Evolutionary conservation across 1,139 yeast genomes (phyloP).

Genomic region (Lodderomyces margitis): DNA sequence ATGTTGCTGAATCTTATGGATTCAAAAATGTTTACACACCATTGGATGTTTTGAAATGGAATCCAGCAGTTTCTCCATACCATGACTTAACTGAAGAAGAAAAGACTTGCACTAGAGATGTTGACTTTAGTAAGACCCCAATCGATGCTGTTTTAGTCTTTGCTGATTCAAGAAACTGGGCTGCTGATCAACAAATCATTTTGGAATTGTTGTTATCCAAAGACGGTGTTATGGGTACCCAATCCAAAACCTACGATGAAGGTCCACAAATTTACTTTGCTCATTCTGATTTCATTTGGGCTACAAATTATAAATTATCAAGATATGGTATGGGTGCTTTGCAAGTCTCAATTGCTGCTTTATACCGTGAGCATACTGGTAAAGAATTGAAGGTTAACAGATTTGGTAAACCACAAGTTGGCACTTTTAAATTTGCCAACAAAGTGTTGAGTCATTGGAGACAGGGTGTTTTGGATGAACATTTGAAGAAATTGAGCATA

Average conservation of each 20-base stretch:
- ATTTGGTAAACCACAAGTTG: constrained; percentile 84
- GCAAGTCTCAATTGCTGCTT: constrained; percentile 80
- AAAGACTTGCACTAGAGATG: constrained; percentile 48
- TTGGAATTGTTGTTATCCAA: constrained; percentile 71
- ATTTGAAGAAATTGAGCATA: constrained; percentile 54
- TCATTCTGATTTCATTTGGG: constrained; percentile 87
- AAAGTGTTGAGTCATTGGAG: constrained; percentile 76
- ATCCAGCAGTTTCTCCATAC: constrained; percentile 80
- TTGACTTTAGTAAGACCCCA: constrained; percentile 60
- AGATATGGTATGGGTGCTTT: constrained; percentile 91
- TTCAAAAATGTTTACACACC: constrained; percentile 75
- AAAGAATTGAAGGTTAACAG: constrained; percentile 71
- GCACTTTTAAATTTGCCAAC: constrained; percentile 77
- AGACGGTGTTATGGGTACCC: constrained; percentile 80
- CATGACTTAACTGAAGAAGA: constrained; percentile 76
- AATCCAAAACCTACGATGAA: constrained; percentile 63
- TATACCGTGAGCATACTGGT: constrained; percentile 79
- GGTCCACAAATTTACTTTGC: constrained; percentile 85
- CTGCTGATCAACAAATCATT: constrained; percentile 85
- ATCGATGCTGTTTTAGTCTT: constrained; percentile 76
- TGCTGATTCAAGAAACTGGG: constrained; percentile 87
- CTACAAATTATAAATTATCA: constrained; percentile 74
- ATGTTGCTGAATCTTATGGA: constrained; percentile 76
- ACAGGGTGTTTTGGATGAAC: constrained; percentile 71
- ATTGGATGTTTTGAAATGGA: constrained; percentile 80